Percentiles rank a stretch among this genome's conserved stretches.
These are phyloP conservation scores for Hagleromyces aurorensis DNA, from an alignment of 805 yeast genomes.

Conservation along the genomic window DNA sequence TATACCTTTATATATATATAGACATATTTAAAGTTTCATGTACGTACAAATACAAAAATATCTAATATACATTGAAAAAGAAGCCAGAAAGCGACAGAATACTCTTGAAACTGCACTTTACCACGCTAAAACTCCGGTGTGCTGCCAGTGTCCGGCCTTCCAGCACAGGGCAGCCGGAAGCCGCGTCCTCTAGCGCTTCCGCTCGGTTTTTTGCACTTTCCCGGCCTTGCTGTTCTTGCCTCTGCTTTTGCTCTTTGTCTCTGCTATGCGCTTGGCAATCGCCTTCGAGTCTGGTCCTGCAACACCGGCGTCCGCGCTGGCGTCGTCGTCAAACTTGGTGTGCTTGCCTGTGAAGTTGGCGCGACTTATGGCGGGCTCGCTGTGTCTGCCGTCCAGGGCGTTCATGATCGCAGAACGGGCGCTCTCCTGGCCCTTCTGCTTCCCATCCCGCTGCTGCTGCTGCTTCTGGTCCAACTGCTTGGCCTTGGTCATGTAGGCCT, in stretches of 20 bases:
- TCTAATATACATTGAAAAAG: too few relatives aligned
- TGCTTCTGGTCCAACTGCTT: constrained; percentile 24
- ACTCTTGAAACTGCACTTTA: too few relatives aligned
- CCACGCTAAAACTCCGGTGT: too few relatives aligned
- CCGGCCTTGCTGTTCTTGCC: constrained; percentile 1
- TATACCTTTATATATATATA: too few relatives aligned
- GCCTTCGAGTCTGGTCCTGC: constrained; percentile 2
- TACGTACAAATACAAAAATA: too few relatives aligned
- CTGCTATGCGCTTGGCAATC: constrained; percentile 1
- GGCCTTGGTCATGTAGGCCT: constrained; percentile 55
- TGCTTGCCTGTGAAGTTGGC: constrained; percentile 48
- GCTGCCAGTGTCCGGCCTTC: too few relatives aligned
- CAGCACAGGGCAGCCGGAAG: too few relatives aligned
- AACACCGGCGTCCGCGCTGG: constrained; percentile 8
- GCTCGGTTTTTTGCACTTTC: constrained; percentile 1
- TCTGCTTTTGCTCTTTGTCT: constrained; percentile 4
- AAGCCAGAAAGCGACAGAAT: too few relatives aligned
- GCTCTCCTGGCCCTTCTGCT: constrained; percentile 29
- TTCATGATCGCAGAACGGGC: constrained; percentile 41
- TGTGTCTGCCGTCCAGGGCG: constrained; percentile 34
- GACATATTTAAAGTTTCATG: too few relatives aligned
- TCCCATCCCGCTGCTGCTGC: constrained; percentile 21
- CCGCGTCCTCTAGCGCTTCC: too few relatives aligned
- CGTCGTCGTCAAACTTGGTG: constrained; percentile 37
- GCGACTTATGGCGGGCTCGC: constrained; percentile 45